Evolutionary conservation across 129 eudicot species (phyloP), one percentile per base, ranked within the genome.

Genomic region (Heracleum sosnowskyi): DNA sequence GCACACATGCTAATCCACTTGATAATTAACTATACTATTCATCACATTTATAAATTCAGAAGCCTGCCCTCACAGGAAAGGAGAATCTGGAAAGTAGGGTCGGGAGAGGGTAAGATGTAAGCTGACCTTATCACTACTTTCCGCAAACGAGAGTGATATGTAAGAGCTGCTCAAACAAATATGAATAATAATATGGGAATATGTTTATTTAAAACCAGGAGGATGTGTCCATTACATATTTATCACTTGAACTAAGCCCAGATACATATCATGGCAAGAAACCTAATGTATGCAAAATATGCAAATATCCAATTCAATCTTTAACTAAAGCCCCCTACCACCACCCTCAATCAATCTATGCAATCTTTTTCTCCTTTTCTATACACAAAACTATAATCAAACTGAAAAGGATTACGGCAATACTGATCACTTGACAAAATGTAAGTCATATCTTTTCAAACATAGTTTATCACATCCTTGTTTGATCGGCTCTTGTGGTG

Each of bases 401-500:
- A 62, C 62, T 17, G 62, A 44, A 29, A 28, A 29, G 45, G 66
- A 66, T 15, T 11, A 33, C 20, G 42, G 34, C 44, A 26, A 36
- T 78, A 64, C 36, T 24, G 51, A 17, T 62, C 72, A 71, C 17
- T 62, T 4, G 26, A 36, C 42, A 42, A 66, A 40, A 63, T 26
- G 29, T 15, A 66, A 41, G n/a, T 31, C 17, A 1, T 1, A 17
- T 41, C 47, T 24, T 85, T n/a, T 85, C 62, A 90, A 45, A 81
- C 82, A 51, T 87, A 84, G 47, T 82, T 81, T 2, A 79, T 37
- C 77, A 45, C 75, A 7, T 35, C 78, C 64, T 18, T 69, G 74
- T 31, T 68, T 24, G 87, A 69, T 46, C 46, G 75, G 83, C 63
- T 83, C 68, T 81, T 76, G 80, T 57, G 89, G 86, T 84, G 96